Conservation (phyloP, 169 alveolate genomes). For the Plasmodium gonderi region DNA sequence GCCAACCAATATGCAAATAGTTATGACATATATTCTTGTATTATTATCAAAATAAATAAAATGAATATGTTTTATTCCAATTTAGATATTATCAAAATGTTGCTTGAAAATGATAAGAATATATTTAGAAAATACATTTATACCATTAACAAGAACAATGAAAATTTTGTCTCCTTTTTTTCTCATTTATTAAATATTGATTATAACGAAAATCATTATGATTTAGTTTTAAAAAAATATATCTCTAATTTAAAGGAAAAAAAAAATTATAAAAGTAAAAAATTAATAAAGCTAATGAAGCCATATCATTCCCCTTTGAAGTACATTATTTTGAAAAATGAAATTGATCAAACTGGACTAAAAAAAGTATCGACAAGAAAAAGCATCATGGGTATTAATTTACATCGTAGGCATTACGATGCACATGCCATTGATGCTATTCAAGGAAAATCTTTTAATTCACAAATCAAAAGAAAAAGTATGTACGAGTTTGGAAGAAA, state of each 20-base stretch:
- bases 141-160: constrained; percentile 61
- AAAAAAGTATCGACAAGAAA: constrained; percentile 5
- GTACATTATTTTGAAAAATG: constrained; percentile 64
- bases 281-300: constrained; percentile 39
- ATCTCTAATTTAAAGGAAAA: constrained; percentile 32
- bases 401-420: not conserved
- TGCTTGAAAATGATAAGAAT: constrained; percentile 24
- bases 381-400: not conserved
- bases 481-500: constrained; percentile 2
- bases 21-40: not conserved
- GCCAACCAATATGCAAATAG: not conserved
- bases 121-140: constrained; percentile 46
- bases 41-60: constrained; percentile 55
- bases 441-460: not conserved
- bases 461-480: not conserved
- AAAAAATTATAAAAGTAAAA: constrained; percentile 60
- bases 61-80: constrained; percentile 66
- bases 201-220: constrained; percentile 53
- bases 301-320: constrained; percentile 75
- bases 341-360: constrained; percentile 26
- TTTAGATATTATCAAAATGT: constrained; percentile 49
- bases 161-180: constrained; percentile 37
- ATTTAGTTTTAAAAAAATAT: constrained; percentile 44
- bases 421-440: not conserved
- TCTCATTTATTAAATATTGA: constrained; percentile 44